Evolutionary conservation across 352 stramenopile species (phyloP), one percentile per base, ranked within the genome.

Genomic region (Pythium guiyangense): DNA sequence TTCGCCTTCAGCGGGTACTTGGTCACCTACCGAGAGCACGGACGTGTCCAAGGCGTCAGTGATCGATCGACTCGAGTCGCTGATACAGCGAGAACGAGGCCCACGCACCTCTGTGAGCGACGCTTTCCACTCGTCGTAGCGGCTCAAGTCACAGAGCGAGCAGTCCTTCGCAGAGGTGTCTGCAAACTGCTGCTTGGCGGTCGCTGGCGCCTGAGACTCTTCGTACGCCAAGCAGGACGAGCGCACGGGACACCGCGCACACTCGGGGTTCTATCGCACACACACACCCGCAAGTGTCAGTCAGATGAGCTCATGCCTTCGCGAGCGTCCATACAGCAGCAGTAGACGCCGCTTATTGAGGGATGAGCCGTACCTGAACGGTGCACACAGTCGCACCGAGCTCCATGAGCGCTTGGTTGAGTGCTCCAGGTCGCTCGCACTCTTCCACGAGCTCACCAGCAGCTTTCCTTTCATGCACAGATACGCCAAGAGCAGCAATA

Each of bases 341-440:
- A 49, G 26, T 18, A 39, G n/a, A n/a, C n/a, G n/a, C n/a, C n/a
- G 42, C 20, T 14, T 52, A 18, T 22, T 18, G 35, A 45, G 18
- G 18, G 9, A 2, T 17, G n/a, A 6, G 11, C 5, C 52, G 20
- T 34, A 90, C 82, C 77, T 94, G 86, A 29, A 88, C 73, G 18
- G 83, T 92, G 64, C 86, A 99, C 42, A 99, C 86, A 3, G 96
- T 99, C 1, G 97, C 97, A 34, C 97, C 97, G 14, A 99, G 78
- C 71, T 99, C 97, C 97, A 99, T 99, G 8, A 99, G 59, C 6
- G 96, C 96, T 74, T 99, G 97, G 69, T 99, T 99, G 25, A 98
- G 73, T 48, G 93, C 82, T 10, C 96, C 96, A n/a, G 90, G 92
- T 22, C 70, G 72, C 54, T 86, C 69, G 48, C 80, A 92, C 10